Conservation (phyloP, 257 asterid genomes). For the Solanum gandarillasii region DNA sequence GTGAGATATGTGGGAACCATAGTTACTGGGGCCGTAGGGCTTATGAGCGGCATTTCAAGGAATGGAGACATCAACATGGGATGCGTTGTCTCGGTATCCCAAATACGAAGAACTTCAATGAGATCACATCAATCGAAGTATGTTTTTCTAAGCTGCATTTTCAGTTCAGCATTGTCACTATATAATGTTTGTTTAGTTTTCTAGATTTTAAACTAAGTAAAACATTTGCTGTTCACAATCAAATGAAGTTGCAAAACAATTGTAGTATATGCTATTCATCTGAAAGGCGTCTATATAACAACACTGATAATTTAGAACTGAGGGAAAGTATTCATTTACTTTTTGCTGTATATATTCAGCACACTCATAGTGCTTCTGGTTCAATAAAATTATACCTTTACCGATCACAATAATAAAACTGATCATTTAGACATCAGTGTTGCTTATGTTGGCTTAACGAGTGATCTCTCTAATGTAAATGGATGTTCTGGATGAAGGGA, state of each 20-base stretch:
- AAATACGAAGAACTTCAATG: slow-evolving; percentile 90
- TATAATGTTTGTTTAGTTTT: background rate
- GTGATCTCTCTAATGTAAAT: background rate
- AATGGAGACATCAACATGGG: slow-evolving; percentile 97
- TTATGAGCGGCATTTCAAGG: slow-evolving; percentile 97
- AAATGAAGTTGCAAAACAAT: background rate
- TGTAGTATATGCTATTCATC: background rate
- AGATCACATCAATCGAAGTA: slow-evolving; percentile 86
- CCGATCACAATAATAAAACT: background rate
- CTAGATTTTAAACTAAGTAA: background rate
- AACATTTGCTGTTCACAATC: background rate
- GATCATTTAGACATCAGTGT: background rate
- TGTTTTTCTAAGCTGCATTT: background rate
- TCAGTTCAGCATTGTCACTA: background rate
- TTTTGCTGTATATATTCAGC: background rate
- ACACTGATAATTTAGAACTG: background rate
- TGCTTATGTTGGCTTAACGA: background rate
- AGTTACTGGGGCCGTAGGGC: slow-evolving; percentile 99
- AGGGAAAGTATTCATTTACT: background rate
- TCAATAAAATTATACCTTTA: background rate
- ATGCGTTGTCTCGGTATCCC: slow-evolving; percentile 99
- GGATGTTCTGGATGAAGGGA: background rate
- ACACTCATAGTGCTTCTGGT: background rate
- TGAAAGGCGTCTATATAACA: background rate
- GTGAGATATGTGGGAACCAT: slow-evolving; percentile 97